A percentile compares a stretch with the other conserved stretches of the same genome.
Evolutionary conservation across 2,329 filamentous ascomycete genomes (phyloP).

Genomic region (Microcera coccophila): DNA sequence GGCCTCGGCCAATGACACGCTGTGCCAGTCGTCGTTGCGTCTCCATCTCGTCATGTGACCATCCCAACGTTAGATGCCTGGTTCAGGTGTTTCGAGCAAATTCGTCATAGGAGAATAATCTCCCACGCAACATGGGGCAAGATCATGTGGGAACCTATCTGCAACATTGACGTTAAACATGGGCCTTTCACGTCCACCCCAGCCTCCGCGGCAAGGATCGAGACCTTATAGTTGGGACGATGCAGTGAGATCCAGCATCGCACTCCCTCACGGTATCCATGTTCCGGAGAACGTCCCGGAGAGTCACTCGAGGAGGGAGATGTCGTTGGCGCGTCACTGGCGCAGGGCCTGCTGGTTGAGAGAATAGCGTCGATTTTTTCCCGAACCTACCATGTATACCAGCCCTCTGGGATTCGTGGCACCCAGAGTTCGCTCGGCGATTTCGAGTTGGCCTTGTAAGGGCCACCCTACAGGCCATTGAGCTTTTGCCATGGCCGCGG

Average conservation of each 20-base stretch:
- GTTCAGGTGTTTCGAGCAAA: too few relatives aligned
- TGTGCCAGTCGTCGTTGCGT: conserved; percentile 10
- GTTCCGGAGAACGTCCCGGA: conserved; percentile 15
- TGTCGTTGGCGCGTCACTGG: conserved; percentile 5
- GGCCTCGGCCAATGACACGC: conserved; percentile 5
- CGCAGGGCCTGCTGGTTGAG: conserved; percentile 5
- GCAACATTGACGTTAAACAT: conserved; percentile 6
- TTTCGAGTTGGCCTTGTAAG: too few relatives aligned
- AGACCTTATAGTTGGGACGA: conserved; percentile 6
- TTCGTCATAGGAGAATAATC: neutral
- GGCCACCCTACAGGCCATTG: too few relatives aligned
- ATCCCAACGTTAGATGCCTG: conserved; percentile 4
- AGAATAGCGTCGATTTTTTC: conserved; percentile 12
- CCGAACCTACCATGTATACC: too few relatives aligned
- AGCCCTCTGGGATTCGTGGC: conserved; percentile 5
- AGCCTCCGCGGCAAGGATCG: conserved; percentile 6
- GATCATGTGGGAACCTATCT: conserved; percentile 8
- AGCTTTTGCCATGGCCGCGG: too few relatives aligned
- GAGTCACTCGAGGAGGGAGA: conserved; percentile 14
- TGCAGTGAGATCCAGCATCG: conserved; percentile 13
- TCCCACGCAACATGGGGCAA: conserved; percentile 5
- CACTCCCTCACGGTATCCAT: conserved; percentile 11
- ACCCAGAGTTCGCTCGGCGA: too few relatives aligned
- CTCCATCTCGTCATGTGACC: conserved; percentile 19
- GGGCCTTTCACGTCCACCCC: conserved; percentile 10